phyloP scores from a whole-genome alignment of 208 protist genomes.

The Acanthamoeba royreba region DNA sequence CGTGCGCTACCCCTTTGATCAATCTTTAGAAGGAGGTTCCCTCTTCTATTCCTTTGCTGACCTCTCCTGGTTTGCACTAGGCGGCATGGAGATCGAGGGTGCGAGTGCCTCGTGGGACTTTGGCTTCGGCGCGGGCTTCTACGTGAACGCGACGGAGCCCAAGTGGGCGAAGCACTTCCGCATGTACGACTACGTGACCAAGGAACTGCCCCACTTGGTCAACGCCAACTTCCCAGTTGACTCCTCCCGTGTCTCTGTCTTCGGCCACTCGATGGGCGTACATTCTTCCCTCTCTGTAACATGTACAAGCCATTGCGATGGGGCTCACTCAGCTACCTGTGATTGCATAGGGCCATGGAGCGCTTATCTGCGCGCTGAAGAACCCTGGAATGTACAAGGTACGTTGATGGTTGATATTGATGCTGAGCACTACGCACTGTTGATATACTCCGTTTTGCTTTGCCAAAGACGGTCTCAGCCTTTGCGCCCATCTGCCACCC shows the following conservation, averaged over 20 bases:
- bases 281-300: neutral
- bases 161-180: constrained; percentile 74
- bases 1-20: constrained; percentile 30
- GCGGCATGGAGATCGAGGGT: constrained; percentile 60
- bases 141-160: constrained; percentile 77
- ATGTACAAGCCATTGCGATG: neutral
- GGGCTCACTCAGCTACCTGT: neutral
- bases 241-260: constrained; percentile 54
- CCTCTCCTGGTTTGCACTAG: constrained; percentile 22
- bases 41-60: neutral
- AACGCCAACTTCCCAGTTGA: constrained; percentile 53
- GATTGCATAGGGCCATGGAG: constrained; percentile 79
- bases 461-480: constrained; percentile 73
- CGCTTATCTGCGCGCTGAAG: constrained; percentile 69
- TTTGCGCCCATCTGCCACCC: constrained; percentile 85
- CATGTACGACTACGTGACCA: constrained; percentile 81
- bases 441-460: neutral
- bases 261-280: constrained; percentile 79
- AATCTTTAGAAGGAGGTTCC: neutral
- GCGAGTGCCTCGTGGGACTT: constrained; percentile 75
- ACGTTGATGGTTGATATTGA: neutral
- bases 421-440: neutral
- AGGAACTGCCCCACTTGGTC: constrained; percentile 74
- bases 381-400: constrained; percentile 67
- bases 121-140: constrained; percentile 78